Base-by-base conservation (phyloP, 352 stramenopile genomes). In the Phytophthora syringae region DNA sequence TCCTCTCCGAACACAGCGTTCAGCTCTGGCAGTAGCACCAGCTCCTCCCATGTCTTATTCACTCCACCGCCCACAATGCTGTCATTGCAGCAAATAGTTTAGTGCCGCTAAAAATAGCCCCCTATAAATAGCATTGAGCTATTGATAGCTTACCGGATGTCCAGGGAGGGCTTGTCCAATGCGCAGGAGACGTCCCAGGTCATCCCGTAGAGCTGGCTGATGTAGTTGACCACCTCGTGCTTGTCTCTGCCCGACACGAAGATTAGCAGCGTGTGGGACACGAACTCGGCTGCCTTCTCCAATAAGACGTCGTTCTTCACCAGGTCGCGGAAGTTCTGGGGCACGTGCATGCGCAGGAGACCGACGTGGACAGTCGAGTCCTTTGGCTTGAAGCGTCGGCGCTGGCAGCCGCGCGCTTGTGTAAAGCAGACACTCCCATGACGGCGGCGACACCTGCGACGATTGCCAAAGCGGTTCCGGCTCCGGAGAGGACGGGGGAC, bases 271-370 rank as follows among this genome's bases (percentile, higher is more conserved):
- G 64, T 78, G 12, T 81, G 54, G 10, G 73, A 59, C 24, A 89
- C 82, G 7, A 73, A 56, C 24, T 76, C 72, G 18, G 82, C 72
- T 10, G 74, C 52, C 59, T 89, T 90, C 49, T 92, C 83, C 21
- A 94, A 24, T n/a, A 93, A 62, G 53, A 94, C 82, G 68, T 94
- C 71, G 55, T 91, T 88, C 57, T 84, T 88, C 18, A 88, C 80
- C 60, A 85, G 40, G 52, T 83, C 77, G 1, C 75, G 82, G 40
- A 88, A 85, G 55, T 83, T 90, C 64, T 78, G 63, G 27, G 82
- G 77, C 40, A 90, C 79, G 43, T 79, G 60, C 37, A 93, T 63
- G 15, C 78, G 75, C 24, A 90, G 56, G 37, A 90, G 47, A 0
- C 75, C 83, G 11, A 90, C 77, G 11, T 67, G 74, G 22, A 92